Evolutionary conservation across 2,329 filamentous ascomycete species (phyloP).

Genomic region (Tolypocladium tundrense): DNA sequence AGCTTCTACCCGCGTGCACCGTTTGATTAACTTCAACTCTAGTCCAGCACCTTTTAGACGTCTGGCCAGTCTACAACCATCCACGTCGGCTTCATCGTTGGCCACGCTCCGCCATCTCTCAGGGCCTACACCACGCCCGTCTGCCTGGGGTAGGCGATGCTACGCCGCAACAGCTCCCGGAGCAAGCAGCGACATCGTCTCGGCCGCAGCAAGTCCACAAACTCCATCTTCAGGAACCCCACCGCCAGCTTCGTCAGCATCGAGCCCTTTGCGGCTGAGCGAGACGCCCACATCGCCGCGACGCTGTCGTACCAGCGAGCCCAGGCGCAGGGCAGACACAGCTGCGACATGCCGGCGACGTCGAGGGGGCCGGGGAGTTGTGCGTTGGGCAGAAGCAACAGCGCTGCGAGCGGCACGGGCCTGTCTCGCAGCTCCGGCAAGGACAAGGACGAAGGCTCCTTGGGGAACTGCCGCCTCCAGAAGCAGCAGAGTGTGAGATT

Average conservation of each 20-base stretch:
- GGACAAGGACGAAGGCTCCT: constrained; percentile 10
- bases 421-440: constrained; percentile 6
- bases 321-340: constrained; percentile 30
- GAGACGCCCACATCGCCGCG: constrained; percentile 54
- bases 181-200: constrained; percentile 29
- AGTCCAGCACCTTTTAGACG: constrained; percentile 1
- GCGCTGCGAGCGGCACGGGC: constrained; percentile 8
- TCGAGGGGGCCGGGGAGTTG: not conserved
- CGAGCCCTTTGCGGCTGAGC: constrained; percentile 35
- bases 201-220: constrained; percentile 43
- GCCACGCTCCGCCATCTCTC: not conserved
- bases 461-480: constrained; percentile 14
- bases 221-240: constrained; percentile 29
- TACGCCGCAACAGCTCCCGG: constrained; percentile 37
- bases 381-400: constrained; percentile 10
- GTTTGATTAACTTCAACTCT: constrained; percentile 2
- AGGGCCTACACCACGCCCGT: not conserved
- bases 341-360: constrained; percentile 5
- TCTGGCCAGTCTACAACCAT: constrained; percentile 1
- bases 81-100: not conserved
- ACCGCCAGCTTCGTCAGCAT: constrained; percentile 36
- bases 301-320: constrained; percentile 47
- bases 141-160: constrained; percentile 24
- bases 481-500: constrained; percentile 49
- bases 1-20: not conserved